Percentiles rank a stretch among this genome's conserved stretches.
These are phyloP conservation scores for Helotiales sp. DNA, from an alignment of 2,329 filamentous ascomycete species.

Conservation along the genomic window DNA sequence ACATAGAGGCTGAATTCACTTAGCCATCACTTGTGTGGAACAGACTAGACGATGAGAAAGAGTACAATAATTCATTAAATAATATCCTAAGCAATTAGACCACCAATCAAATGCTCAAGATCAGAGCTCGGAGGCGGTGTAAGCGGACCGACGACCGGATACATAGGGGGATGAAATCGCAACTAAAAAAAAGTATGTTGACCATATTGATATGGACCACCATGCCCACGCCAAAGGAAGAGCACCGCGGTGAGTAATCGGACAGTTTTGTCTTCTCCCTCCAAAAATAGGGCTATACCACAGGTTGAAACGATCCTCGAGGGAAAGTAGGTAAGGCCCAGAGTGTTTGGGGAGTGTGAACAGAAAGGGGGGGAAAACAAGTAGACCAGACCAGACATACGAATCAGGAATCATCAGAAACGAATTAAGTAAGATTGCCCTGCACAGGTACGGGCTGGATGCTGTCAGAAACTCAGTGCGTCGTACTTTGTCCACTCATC, in stretches of 20 bases:
- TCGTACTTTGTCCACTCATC: too few relatives aligned
- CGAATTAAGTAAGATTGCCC: background rate
- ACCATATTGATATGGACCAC: slow-evolving; percentile 70
- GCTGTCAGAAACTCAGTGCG: too few relatives aligned
- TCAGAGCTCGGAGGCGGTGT: background rate
- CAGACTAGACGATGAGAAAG: background rate
- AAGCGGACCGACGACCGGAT: background rate
- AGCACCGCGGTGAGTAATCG: slow-evolving; percentile 70
- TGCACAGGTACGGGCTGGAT: background rate
- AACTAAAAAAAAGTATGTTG: slow-evolving; percentile 46
- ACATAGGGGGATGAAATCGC: background rate
- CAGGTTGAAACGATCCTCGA: slow-evolving; percentile 44
- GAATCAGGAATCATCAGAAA: too few relatives aligned
- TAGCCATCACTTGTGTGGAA: slow-evolving; percentile 4
- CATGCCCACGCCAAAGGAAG: slow-evolving; percentile 55
- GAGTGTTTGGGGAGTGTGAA: slow-evolving; percentile 72
- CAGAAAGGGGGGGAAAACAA: background rate
- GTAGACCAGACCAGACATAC: background rate
- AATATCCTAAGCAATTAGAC: background rate
- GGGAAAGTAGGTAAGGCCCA: slow-evolving; percentile 65
- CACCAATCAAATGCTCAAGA: background rate
- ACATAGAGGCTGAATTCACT: slow-evolving; percentile 25
- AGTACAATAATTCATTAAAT: background rate
- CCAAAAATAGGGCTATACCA: slow-evolving; percentile 84
- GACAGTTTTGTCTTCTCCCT: slow-evolving; percentile 68